Percentiles rank a stretch among this genome's conserved stretches.
These are phyloP conservation scores for Aspergillus bridgeri DNA, from an alignment of 495 filamentous ascomycete species.

Conservation along the genomic window DNA sequence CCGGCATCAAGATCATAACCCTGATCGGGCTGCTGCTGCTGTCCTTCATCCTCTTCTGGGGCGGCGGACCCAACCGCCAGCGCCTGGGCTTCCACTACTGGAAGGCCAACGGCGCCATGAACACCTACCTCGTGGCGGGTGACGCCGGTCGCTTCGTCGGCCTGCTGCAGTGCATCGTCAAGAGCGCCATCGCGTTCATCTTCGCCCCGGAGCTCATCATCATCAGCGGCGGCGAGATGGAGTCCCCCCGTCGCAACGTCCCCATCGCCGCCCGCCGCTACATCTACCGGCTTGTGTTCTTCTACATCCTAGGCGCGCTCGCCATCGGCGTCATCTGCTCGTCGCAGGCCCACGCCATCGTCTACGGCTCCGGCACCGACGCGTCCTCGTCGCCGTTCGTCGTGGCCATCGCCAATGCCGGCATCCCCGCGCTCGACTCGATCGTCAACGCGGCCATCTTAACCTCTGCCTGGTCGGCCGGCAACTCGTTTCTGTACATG, in stretches of 20 bases:
- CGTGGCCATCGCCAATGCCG: conserved; percentile 56
- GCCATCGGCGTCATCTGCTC: conserved; percentile 57
- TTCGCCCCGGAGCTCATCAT: conserved; percentile 55
- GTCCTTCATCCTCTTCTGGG: conserved; percentile 67
- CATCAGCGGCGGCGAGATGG: conserved; percentile 64
- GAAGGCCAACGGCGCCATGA: conserved; percentile 67
- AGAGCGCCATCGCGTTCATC: conserved; percentile 53
- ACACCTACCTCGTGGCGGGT: conserved; percentile 29
- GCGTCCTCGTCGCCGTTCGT: conserved; percentile 58
- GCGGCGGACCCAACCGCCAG: conserved; percentile 60
- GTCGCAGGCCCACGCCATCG: conserved; percentile 49
- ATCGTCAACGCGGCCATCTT: conserved; percentile 79
- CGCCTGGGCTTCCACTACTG: conserved; percentile 71
- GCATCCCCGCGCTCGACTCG: conserved; percentile 62
- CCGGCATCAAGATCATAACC: conserved; percentile 73
- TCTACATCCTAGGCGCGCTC: conserved; percentile 63
- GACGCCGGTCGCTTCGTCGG: conserved; percentile 44
- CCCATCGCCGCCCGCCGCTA: conserved; percentile 75
- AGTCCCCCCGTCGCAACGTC: conserved; percentile 71
- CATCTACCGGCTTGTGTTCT: conserved; percentile 83
- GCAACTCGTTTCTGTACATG: conserved; percentile 79
- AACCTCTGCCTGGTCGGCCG: conserved; percentile 66
- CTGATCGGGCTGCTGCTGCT: conserved; percentile 67
- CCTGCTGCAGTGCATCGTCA: conserved; percentile 39
- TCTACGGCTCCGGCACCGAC: conserved; percentile 43